Conservation (phyloP, 2,329 filamentous ascomycete genomes). For the Ploettnerulaceae sp. region DNA sequence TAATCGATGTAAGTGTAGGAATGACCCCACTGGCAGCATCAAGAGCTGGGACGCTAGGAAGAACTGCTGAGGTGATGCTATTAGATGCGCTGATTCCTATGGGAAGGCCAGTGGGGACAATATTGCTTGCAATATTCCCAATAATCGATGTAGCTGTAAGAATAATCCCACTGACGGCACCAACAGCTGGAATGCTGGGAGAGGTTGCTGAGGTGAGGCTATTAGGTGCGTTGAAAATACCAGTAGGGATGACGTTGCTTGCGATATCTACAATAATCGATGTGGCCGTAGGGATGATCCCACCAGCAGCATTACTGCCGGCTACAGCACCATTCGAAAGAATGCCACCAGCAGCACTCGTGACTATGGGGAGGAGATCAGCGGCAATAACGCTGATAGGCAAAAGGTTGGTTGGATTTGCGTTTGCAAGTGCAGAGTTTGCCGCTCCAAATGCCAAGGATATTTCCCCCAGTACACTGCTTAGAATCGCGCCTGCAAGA, state of each 20-base stretch:
- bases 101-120: background rate
- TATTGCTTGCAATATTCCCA: background rate
- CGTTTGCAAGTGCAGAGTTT: background rate
- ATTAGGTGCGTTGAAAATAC: background rate
- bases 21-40: too few species aligned
- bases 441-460: conserved; percentile 10
- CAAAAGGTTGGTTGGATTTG: background rate
- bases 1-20: too few species aligned
- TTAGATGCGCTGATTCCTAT: background rate
- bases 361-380: background rate
- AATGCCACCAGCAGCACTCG: background rate
- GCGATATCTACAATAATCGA: background rate
- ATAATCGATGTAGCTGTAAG: background rate
- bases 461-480: conserved; percentile 9
- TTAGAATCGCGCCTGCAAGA: conserved; percentile 10
- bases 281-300: background rate
- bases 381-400: background rate
- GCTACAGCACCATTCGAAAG: conserved; percentile 3
- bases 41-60: background rate
- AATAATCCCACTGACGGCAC: background rate
- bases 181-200: background rate
- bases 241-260: background rate
- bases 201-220: background rate
- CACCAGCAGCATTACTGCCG: background rate
- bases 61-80: background rate